These are phyloP conservation scores for Phytophthora sp. DNA, from an alignment of 352 stramenopile species.

Conservation along the genomic window DNA sequence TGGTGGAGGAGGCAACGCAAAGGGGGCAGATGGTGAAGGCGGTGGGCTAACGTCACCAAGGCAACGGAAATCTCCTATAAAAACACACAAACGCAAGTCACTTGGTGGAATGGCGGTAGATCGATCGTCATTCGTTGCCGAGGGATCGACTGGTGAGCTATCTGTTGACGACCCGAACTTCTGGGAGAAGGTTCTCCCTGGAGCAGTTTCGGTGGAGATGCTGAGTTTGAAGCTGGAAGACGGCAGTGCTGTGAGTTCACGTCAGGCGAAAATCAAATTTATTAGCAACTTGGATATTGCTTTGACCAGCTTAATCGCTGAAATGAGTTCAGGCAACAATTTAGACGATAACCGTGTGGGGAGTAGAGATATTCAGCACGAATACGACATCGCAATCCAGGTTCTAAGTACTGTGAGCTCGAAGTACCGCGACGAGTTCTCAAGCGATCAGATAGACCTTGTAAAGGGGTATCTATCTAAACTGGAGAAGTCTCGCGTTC, in stretches of 20 bases:
- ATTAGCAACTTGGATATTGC: conserved; percentile 89
- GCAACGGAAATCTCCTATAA: conserved; percentile 49
- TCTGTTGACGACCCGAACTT: conserved; percentile 97
- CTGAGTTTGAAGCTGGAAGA: conserved; percentile 89
- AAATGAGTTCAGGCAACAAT: conserved; percentile 60
- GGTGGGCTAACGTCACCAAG: conserved; percentile 27
- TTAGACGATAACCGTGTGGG: conserved; percentile 48
- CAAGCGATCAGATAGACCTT: conserved; percentile 80
- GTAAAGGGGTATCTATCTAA: conserved; percentile 76
- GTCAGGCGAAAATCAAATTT: conserved; percentile 89
- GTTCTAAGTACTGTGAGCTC: conserved; percentile 78
- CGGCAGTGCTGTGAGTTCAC: conserved; percentile 76
- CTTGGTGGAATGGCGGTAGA: conserved; percentile 83
- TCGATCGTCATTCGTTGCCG: conserved; percentile 92
- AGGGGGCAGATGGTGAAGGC: conserved; percentile 29
- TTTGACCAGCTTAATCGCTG: conserved; percentile 66
- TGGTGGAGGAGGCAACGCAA: conserved; percentile 40
- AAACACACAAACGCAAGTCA: conserved; percentile 72
- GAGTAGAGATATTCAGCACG: conserved; percentile 71
- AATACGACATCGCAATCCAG: conserved; percentile 89
- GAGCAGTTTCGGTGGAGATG: conserved; percentile 88
- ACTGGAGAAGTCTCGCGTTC: conserved; percentile 84
- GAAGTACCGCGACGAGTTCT: conserved; percentile 86
- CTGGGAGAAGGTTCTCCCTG: conserved; percentile 93
- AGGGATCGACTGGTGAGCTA: conserved; percentile 90